A percentile compares a stretch with the other conserved stretches of the same genome.
phyloP scores from a whole-genome alignment of 176 grass and related monocot species.

The Phoenix dactylifera region DNA sequence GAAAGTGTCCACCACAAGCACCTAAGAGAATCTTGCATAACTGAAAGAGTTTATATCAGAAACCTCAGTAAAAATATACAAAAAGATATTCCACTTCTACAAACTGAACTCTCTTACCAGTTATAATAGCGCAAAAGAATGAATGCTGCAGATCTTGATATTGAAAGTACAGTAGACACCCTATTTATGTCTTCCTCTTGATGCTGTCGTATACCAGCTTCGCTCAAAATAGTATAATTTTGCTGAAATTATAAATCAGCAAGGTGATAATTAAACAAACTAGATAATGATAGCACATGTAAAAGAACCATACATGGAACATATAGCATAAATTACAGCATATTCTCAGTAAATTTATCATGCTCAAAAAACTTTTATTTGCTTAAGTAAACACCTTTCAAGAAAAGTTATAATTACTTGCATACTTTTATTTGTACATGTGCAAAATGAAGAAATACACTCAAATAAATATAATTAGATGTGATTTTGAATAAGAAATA shows the following conservation, averaged over 20 bases:
- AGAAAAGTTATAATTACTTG: too few relatives aligned
- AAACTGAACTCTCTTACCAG: constrained; percentile 40
- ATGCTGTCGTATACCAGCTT: constrained; percentile 66
- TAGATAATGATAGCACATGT: background rate
- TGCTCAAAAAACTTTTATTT: too few relatives aligned
- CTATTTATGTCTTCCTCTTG: constrained; percentile 91
- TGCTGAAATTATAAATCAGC: constrained; percentile 45
- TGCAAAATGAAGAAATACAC: too few relatives aligned
- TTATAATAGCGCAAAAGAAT: constrained; percentile 83
- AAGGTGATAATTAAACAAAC: constrained; percentile 12
- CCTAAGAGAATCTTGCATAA: too few relatives aligned
- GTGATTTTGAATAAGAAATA: too few relatives aligned
- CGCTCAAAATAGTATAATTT: constrained; percentile 84
- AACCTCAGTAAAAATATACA: background rate
- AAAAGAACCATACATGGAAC: background rate
- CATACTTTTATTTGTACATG: too few relatives aligned
- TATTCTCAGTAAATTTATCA: too few relatives aligned
- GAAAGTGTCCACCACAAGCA: too few relatives aligned
- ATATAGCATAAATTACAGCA: too few relatives aligned
- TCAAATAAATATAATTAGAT: too few relatives aligned
- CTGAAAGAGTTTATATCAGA: too few relatives aligned
- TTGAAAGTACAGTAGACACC: constrained; percentile 96
- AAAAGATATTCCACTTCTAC: constrained; percentile 13
- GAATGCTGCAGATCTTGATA: constrained; percentile 64
- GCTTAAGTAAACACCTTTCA: too few relatives aligned